Evolutionary conservation across 2,329 filamentous ascomycete genomes (phyloP), one percentile per base, ranked within the genome.

Genomic region (Calonectria pseudoturangicola): DNA sequence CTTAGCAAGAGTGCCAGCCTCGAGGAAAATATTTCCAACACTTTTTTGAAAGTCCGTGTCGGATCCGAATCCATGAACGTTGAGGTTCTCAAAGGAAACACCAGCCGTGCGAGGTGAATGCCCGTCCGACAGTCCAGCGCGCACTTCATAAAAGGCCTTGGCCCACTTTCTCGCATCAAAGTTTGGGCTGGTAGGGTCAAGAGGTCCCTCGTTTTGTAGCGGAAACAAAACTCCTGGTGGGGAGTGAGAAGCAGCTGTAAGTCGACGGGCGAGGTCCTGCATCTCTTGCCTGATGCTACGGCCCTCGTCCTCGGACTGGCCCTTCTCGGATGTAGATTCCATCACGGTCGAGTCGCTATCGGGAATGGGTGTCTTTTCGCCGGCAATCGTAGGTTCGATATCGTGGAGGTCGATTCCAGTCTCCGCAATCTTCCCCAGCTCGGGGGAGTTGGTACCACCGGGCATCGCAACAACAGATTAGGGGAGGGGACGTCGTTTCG

Each of bases 41-140:
- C 91, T 88, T 84, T 91, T 91, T 77, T 94, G 92, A 80, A 92
- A 94, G 81, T 93, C 92, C 0, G 92, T 93, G 0, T 89, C 86
- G 43, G 88, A 88, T n/a, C 92, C 92, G 77, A 89, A 93, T 16
- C 92, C 92, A 76, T 90, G 90, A 2, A 93, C 90, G 73, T 88
- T 92, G 62, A 94, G 84, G 76, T 93, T 88, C 79, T 89, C 88
- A 83, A 92, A 94, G n/a, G 88, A 86, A 21, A 94, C 86, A 21
- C 92, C 92, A 0, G 65, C 50, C 3, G 65, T 68, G 39, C 50
- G 50, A 41, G 65, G 65, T 9, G 50, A 33, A 33, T 58, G 50
- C 3, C 65, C 65, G 13, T 58, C 65, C 15, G 41, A 43, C 18
- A 54, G 13, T 5, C 39, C 41, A 5, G 36, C 36, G 25, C 65